Base-by-base conservation (phyloP, 2,329 filamentous ascomycete genomes). In the Chaetomium globosum region DNA sequence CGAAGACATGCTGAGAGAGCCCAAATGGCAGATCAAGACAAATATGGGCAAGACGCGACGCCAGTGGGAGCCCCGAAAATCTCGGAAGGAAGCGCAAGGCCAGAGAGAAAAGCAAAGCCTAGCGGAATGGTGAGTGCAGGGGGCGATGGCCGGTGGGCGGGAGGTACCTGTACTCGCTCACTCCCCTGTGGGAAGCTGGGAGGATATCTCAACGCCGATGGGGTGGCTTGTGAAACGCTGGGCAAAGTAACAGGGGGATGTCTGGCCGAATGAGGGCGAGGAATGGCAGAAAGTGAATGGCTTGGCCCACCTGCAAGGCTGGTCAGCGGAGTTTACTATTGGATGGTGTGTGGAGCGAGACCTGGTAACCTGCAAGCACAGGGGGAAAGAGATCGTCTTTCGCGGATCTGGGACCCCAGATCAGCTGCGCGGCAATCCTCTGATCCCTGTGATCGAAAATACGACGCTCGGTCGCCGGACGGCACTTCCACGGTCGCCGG, bases 371-470 rank as follows among this genome's bases (percentile, higher is more conserved):
- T 58, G 64, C 63, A 67, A 59, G 60, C 61, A 63, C 68, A 65
- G 64, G 62, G 63, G 56, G 62, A 43, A 49, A 61, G 66, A 66
- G 69, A 71, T 71, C 69, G 68, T 55, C 69, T 65, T 61, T 63
- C 26, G 69, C 63, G 66, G 63, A 69, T 70, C 69, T 64, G 62
- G 67, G 64, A 69, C 59, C 67, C 66, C 67, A 67, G 70, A 71
- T 70, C 70, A 71, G 67, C 70, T 69, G 68, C 55, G 66, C 65
- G 65, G 65, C 66, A 67, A 64, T 63, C 57, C 58, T 46, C 64
- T 67, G 66, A 72, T 68, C 70, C 70, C 67, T 71, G 70, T 70
- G 70, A 70, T 69, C 65, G 67, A 60, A 63, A 67, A 66, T 65
- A 58, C 63, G 64, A 68, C 68, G 48, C 59, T 65, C 56, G 59